These are phyloP conservation scores for Crassisporium funariophilum DNA, from an alignment of 768 basidiomycete species.

Conservation along the genomic window DNA sequence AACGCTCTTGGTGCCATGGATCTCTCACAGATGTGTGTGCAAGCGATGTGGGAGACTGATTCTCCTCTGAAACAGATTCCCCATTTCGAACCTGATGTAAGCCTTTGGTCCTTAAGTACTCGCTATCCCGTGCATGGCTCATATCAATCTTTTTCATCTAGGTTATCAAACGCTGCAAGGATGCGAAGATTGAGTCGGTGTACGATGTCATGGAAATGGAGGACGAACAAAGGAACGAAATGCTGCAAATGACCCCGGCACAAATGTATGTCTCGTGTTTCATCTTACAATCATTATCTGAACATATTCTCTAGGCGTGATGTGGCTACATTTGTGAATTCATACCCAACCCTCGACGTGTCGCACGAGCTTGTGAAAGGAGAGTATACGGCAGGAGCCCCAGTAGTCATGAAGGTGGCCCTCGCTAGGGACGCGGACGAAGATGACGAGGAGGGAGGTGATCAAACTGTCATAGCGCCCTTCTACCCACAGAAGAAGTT, in stretches of 20 bases:
- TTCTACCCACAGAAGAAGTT: slow-evolving; percentile 90
- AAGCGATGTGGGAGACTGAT: slow-evolving; percentile 97
- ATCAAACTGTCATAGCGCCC: slow-evolving; percentile 89
- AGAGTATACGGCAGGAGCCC: slow-evolving; percentile 82
- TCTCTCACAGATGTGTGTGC: slow-evolving; percentile 97
- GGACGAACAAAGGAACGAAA: slow-evolving; percentile 79
- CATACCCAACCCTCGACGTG: slow-evolving; percentile 96
- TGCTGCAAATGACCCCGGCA: slow-evolving; percentile 80
- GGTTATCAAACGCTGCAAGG: slow-evolving; percentile 85
- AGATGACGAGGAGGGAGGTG: slow-evolving; percentile 73
- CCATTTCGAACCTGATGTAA: slow-evolving; percentile 89
- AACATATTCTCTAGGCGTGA: slow-evolving; percentile 64
- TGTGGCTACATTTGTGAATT: slow-evolving; percentile 94
- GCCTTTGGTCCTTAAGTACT: slow-evolving; percentile 15
- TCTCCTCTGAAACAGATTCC: slow-evolving; percentile 95
- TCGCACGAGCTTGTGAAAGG: slow-evolving; percentile 83
- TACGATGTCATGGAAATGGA: slow-evolving; percentile 99
- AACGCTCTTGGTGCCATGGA: slow-evolving; percentile 97
- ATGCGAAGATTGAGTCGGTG: slow-evolving; percentile 80
- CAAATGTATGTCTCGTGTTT: slow-evolving; percentile 76
- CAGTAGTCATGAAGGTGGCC: slow-evolving; percentile 78
- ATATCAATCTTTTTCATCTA: slow-evolving; percentile 26
- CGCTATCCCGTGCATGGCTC: not conserved
- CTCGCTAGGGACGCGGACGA: slow-evolving; percentile 83
- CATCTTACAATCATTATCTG: slow-evolving; percentile 9